A percentile compares a stretch with the other conserved stretches of the same genome.
phyloP scores from a whole-genome alignment of 768 basidiomycete genomes.

The Pleurotus giganteus region DNA sequence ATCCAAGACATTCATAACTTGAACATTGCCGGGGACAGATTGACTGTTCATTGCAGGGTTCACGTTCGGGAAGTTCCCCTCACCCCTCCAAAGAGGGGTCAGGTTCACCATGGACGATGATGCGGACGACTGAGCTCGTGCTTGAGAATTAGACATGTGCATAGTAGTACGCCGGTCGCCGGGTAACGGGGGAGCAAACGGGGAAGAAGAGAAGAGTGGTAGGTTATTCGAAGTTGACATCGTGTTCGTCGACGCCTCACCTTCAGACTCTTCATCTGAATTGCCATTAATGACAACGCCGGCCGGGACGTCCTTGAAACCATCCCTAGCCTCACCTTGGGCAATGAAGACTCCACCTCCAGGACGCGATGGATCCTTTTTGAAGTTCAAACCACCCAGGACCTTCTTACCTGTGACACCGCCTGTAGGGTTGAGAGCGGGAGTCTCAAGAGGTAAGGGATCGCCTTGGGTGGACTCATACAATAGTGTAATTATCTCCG shows the following conservation, averaged over 20 bases:
- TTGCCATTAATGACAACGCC: conserved; percentile 50
- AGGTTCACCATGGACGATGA: conserved; percentile 54
- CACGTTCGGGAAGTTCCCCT: conserved; percentile 52
- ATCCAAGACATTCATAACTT: conserved; percentile 77
- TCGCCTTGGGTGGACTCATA: conserved; percentile 93
- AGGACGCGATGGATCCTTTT: conserved; percentile 75
- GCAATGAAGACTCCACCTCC: conserved; percentile 89
- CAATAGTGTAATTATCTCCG: conserved; percentile 88
- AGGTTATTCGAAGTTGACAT: conserved; percentile 23
- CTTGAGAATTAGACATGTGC: neutral
- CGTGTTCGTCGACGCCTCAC: conserved; percentile 34
- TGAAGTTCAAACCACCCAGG: conserved; percentile 59
- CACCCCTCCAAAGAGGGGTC: conserved; percentile 40
- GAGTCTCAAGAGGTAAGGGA: conserved; percentile 48
- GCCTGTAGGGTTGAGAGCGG: conserved; percentile 76
- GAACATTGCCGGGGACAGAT: conserved; percentile 50
- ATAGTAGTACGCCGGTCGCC: conserved; percentile 15
- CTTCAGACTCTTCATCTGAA: conserved; percentile 47
- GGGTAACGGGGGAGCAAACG: conserved; percentile 33
- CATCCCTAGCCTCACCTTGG: conserved; percentile 40
- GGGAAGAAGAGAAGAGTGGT: conserved; percentile 29
- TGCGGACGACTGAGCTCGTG: neutral
- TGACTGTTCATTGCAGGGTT: conserved; percentile 71
- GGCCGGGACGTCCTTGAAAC: conserved; percentile 52
- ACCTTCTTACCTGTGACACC: conserved; percentile 60